These are phyloP conservation scores for Pseudogymnoascus sp. DNA, from an alignment of 2,329 filamentous ascomycete genomes.

Conservation along the genomic window DNA sequence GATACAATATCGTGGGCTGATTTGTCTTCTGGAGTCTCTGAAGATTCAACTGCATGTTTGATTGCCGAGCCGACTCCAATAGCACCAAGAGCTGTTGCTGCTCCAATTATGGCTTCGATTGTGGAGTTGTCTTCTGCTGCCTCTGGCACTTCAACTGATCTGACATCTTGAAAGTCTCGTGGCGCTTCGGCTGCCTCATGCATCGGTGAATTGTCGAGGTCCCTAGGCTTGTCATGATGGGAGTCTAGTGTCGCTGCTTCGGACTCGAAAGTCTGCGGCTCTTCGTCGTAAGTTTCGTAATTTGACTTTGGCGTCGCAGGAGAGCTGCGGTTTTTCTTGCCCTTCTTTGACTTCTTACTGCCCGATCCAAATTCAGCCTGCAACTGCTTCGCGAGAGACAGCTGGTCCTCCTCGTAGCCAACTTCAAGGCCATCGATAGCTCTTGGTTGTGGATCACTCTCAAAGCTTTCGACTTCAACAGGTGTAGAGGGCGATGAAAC, in stretches of 20 bases:
- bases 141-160: not conserved
- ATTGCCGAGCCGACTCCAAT: not conserved
- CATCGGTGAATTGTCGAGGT: not conserved
- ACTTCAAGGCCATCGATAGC: conserved; percentile 11
- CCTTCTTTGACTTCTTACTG: conserved; percentile 32
- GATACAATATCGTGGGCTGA: not conserved
- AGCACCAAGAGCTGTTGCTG: not conserved
- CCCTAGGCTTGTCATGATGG: not conserved
- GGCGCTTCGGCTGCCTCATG: not conserved
- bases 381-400: not conserved
- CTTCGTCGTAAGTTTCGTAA: not conserved
- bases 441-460: conserved; percentile 12
- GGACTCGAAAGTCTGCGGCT: not conserved
- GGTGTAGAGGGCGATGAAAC: not conserved
- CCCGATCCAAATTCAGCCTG: conserved; percentile 16
- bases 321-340: conserved; percentile 14
- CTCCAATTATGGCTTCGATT: not conserved
- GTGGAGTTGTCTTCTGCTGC: not conserved
- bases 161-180: not conserved
- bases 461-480: not conserved
- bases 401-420: conserved; percentile 10
- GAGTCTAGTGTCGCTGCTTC: not conserved
- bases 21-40: not conserved
- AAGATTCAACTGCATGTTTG: not conserved
- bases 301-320: not conserved